Evolutionary conservation across 208 protist species (phyloP).

Genomic region (Naegleria gruberi): DNA sequence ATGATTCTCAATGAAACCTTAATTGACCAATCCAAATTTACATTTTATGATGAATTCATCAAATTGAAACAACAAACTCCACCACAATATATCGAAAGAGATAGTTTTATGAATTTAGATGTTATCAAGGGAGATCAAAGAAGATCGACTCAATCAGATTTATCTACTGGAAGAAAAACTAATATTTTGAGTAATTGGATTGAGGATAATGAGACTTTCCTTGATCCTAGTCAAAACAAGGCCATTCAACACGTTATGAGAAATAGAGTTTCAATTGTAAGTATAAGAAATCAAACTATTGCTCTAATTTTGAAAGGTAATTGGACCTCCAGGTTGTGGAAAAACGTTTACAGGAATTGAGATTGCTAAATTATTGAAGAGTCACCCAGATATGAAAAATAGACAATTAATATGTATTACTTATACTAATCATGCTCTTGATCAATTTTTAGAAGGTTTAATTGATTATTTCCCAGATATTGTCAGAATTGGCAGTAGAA

Average conservation of each 20-base stretch:
- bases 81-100: not conserved
- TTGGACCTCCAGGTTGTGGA: slow-evolving; percentile 43
- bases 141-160: not conserved
- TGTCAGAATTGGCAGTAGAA: not conserved
- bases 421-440: slow-evolving; percentile 48
- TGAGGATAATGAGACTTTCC: not conserved
- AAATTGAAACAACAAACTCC: not conserved
- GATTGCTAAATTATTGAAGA: slow-evolving; percentile 35
- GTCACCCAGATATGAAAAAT: slow-evolving; percentile 6
- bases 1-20: not conserved
- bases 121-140: not conserved
- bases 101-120: not conserved
- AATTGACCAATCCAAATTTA: not conserved
- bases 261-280: not conserved
- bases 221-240: not conserved
- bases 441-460: slow-evolving; percentile 32
- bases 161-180: not conserved
- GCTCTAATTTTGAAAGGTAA: no score
- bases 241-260: not conserved
- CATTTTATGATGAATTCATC: not conserved
- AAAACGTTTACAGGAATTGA: slow-evolving; percentile 45
- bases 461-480: not conserved
- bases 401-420: slow-evolving; percentile 39
- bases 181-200: not conserved
- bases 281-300: no score